These are phyloP conservation scores for Sideroxylon spinosum DNA, from an alignment of 179 eudicot genomes.

Conservation along the genomic window DNA sequence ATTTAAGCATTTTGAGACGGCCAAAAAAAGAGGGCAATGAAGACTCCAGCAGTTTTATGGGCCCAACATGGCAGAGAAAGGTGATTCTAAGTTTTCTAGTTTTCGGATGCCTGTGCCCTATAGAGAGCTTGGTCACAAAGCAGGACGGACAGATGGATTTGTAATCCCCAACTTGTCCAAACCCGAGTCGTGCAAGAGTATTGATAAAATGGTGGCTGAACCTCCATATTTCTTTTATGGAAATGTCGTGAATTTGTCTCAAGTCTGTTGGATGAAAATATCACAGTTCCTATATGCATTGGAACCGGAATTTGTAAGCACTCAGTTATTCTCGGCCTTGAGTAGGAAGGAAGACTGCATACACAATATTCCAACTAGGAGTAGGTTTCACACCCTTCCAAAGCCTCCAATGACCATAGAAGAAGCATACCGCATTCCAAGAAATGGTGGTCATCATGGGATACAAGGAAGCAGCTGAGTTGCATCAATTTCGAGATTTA, in stretches of 20 bases:
- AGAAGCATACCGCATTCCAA: conserved; percentile 65
- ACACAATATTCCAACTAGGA: conserved; percentile 76
- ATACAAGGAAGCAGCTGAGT: conserved; percentile 68
- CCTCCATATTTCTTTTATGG: conserved; percentile 90
- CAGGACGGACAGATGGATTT: conserved; percentile 13
- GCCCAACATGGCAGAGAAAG: conserved; percentile 25
- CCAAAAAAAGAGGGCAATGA: conserved; percentile 70
- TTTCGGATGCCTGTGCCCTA: conserved; percentile 18
- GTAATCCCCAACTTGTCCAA: conserved; percentile 29
- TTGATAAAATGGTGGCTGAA: conserved; percentile 44
- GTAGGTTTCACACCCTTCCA: conserved; percentile 50
- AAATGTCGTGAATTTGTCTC: conserved; percentile 51
- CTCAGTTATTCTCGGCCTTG: conserved; percentile 68
- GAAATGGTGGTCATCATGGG: conserved; percentile 96
- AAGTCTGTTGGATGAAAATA: conserved; percentile 62
- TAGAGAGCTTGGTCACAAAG: conserved; percentile 18
- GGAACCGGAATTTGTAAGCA: conserved; percentile 65
- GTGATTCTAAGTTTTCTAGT: conserved; percentile 26
- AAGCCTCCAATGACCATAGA: conserved; percentile 67
- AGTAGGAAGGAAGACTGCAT: conserved; percentile 78
- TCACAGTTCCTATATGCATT: conserved; percentile 66
- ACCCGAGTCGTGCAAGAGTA: conserved; percentile 40
- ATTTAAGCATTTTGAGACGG: conserved; percentile 34
- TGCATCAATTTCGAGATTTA: conserved; percentile 47
- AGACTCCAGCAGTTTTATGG: conserved; percentile 28